These are phyloP conservation scores for Syncephalis plumigaleata DNA, from an alignment of 371 early-diverging fungal genomes.

Conservation along the genomic window DNA sequence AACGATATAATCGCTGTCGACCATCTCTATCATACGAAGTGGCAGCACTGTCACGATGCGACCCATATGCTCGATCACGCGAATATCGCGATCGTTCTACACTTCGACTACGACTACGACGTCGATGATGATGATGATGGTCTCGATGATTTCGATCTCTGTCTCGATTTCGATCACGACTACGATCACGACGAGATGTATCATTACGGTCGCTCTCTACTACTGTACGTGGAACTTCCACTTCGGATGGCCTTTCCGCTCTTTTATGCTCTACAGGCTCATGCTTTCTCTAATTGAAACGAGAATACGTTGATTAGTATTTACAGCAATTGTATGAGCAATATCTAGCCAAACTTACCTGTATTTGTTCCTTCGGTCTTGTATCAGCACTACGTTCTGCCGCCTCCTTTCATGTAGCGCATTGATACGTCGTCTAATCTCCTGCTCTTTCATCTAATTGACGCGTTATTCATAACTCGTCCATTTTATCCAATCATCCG, in stretches of 20 bases:
- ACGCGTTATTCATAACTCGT: not conserved
- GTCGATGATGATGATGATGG: slow-evolving; percentile 7
- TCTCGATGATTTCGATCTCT: slow-evolving; percentile 3
- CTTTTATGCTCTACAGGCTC: too few relatives aligned
- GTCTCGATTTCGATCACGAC: slow-evolving; percentile 8
- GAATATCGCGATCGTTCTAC: too few relatives aligned
- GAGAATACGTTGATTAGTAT: too few relatives aligned
- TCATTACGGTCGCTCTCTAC: too few relatives aligned
- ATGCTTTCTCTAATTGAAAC: not conserved
- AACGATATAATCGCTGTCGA: too few relatives aligned
- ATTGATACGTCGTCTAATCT: not conserved
- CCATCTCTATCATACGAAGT: too few relatives aligned
- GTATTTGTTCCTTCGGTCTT: slow-evolving; percentile 6
- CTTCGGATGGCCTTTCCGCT: too few relatives aligned
- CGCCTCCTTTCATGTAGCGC: slow-evolving; percentile 1
- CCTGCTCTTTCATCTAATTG: not conserved
- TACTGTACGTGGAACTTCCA: too few relatives aligned
- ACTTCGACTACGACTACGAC: slow-evolving; percentile 4
- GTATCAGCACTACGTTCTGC: not conserved
- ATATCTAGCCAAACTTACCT: slow-evolving; percentile 6
- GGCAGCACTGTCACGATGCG: too few relatives aligned
- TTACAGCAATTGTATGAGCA: not conserved
- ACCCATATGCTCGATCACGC: too few relatives aligned
- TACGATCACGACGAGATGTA: slow-evolving; percentile 6
- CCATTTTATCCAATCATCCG: not conserved